Percentiles rank a stretch among this genome's conserved stretches.
Conservation (phyloP, 1,139 yeast genomes). For the Pichia sp. region DNA sequence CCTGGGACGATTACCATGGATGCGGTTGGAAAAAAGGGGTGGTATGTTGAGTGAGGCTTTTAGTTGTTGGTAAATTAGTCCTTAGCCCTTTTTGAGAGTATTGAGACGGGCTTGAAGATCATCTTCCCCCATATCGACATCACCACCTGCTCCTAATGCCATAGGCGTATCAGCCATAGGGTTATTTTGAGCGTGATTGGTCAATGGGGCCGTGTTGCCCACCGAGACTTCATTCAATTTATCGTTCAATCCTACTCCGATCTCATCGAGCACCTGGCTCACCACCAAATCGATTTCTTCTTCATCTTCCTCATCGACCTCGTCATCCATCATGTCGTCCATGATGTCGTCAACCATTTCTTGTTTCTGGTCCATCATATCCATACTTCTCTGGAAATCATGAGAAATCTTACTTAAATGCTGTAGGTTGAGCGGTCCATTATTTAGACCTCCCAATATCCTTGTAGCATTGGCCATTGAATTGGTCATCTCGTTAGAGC, state of each 20-base stretch:
- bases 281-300: slow-evolving; percentile 93
- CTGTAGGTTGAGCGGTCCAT: slow-evolving; percentile 74
- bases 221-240: slow-evolving; percentile 40
- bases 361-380: slow-evolving; percentile 96
- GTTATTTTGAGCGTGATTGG: slow-evolving; percentile 31
- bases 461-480: slow-evolving; percentile 96
- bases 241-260: slow-evolving; percentile 79
- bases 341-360: slow-evolving; percentile 98
- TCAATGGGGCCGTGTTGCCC: neutral
- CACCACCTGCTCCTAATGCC: slow-evolving; percentile 30
- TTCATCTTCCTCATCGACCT: slow-evolving; percentile 64
- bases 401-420: slow-evolving; percentile 83
- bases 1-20: no score
- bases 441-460: slow-evolving; percentile 77
- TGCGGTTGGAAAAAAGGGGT: no score
- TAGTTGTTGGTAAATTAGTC: neutral
- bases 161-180: slow-evolving; percentile 28
- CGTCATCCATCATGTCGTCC: slow-evolving; percentile 90
- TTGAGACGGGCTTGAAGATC: slow-evolving; percentile 86
- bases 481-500: slow-evolving; percentile 91
- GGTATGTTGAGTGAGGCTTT: no score
- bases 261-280: slow-evolving; percentile 86
- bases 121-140: slow-evolving; percentile 46
- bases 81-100: slow-evolving; percentile 52
- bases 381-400: slow-evolving; percentile 92